Evolutionary conservation across 352 stramenopile species (phyloP).

Genomic region (Phytophthora europaea): DNA sequence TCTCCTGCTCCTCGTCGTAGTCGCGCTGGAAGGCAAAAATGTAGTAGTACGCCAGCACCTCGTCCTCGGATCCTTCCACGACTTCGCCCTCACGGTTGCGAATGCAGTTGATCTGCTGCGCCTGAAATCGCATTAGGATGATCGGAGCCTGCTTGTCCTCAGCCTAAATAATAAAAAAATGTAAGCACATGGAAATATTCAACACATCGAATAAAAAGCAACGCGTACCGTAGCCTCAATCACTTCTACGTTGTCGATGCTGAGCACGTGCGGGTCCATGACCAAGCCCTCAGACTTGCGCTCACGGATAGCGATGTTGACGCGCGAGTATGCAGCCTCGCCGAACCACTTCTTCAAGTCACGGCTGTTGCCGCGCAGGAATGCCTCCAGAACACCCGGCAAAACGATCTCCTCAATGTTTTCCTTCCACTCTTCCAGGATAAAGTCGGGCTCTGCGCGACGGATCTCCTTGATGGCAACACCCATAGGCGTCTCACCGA

Average conservation of each 20-base stretch:
- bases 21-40: conserved; percentile 98
- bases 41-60: conserved; percentile 98
- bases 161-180: conserved; percentile 47
- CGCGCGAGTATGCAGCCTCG: conserved; percentile 95
- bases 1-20: conserved; percentile 95
- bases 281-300: conserved; percentile 94
- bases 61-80: conserved; percentile 97
- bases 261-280: conserved; percentile 97
- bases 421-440: conserved; percentile 96
- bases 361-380: conserved; percentile 95
- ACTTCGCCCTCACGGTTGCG: conserved; percentile 97
- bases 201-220: background rate
- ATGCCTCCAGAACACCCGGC: conserved; percentile 96
- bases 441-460: conserved; percentile 97
- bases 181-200: conserved; percentile 22
- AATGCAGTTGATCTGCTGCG: conserved; percentile 99
- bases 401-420: conserved; percentile 96
- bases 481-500: conserved; percentile 96
- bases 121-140: conserved; percentile 98
- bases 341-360: conserved; percentile 97
- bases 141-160: conserved; percentile 94
- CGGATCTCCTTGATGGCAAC: conserved; percentile 96
- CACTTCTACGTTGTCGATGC: conserved; percentile 98
- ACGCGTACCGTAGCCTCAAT: conserved; percentile 89
- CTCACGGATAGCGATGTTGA: conserved; percentile 95